A percentile compares a stretch with the other conserved stretches of the same genome.
phyloP scores from a whole-genome alignment of 2,329 filamentous ascomycete genomes.

The Tolypocladium sp. region DNA sequence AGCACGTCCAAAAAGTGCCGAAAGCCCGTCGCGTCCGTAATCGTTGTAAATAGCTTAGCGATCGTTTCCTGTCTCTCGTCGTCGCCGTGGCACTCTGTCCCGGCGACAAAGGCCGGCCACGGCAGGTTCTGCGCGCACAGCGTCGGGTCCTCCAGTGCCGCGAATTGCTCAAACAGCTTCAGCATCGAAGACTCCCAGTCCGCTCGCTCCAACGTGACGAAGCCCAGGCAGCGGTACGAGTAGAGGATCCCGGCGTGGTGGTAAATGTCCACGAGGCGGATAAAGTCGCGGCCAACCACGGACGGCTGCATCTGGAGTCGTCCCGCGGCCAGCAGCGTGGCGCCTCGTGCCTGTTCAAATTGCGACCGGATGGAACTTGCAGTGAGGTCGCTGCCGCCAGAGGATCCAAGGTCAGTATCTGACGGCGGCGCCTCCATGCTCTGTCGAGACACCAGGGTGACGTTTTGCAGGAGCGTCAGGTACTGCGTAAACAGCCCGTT shows the following conservation, averaged over 20 bases:
- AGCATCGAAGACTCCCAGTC: constrained; percentile 9
- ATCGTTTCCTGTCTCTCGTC: constrained; percentile 9
- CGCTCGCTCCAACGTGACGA: constrained; percentile 2
- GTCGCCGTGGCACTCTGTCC: constrained; percentile 14
- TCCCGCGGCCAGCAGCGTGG: constrained; percentile 16
- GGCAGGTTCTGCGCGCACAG: constrained; percentile 18
- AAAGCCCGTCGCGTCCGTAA: constrained; percentile 12
- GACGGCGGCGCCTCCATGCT: not conserved
- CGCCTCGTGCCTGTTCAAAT: constrained; percentile 17
- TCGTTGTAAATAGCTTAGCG: constrained; percentile 6
- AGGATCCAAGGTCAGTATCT: not conserved
- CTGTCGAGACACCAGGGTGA: constrained; percentile 10
- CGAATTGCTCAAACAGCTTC: constrained; percentile 13
- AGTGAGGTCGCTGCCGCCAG: not conserved
- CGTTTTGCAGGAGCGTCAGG: constrained; percentile 9
- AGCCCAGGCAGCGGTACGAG: constrained; percentile 15
- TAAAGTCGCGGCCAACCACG: constrained; percentile 12
- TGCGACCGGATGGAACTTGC: constrained; percentile 3
- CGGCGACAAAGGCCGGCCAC: constrained; percentile 19
- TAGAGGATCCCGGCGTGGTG: constrained; percentile 18
- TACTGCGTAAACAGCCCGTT: constrained; percentile 16
- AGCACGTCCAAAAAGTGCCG: constrained; percentile 12
- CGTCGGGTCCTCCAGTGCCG: constrained; percentile 11
- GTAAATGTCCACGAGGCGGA: constrained; percentile 18
- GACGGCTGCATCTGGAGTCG: constrained; percentile 10